A percentile compares a stretch with the other conserved stretches of the same genome.
Evolutionary conservation across 2,329 filamentous ascomycete species (phyloP).

Genomic region (Samsoniella hepiali): DNA sequence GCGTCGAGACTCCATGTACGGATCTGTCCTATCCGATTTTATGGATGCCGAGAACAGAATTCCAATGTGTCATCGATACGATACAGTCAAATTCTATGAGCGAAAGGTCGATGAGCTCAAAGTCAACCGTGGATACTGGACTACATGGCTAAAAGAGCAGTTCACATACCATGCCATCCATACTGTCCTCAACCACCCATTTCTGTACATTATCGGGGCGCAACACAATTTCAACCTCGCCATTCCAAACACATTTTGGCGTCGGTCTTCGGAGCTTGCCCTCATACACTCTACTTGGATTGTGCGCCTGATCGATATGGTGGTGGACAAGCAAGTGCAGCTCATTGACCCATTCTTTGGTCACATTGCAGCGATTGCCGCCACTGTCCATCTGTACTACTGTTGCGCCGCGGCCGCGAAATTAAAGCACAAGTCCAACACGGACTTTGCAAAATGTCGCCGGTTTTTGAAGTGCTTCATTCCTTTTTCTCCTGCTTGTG

Average conservation of each 20-base stretch:
- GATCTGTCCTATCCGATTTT: slow-evolving; percentile 48
- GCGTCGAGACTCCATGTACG: slow-evolving; percentile 50
- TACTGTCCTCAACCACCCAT: slow-evolving; percentile 51
- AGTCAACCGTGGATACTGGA: slow-evolving; percentile 47
- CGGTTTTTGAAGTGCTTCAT: slow-evolving; percentile 48
- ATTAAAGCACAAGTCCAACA: slow-evolving; percentile 49
- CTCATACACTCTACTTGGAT: slow-evolving; percentile 53
- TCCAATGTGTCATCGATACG: slow-evolving; percentile 50
- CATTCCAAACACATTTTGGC: slow-evolving; percentile 54
- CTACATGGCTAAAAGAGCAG: slow-evolving; percentile 50
- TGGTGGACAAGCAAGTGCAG: slow-evolving; percentile 46
- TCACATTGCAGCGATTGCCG: slow-evolving; percentile 49
- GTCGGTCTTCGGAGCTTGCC: slow-evolving; percentile 48
- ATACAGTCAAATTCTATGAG: slow-evolving; percentile 51
- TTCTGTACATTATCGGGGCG: slow-evolving; percentile 50
- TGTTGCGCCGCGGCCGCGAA: slow-evolving; percentile 48
- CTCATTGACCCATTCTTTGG: slow-evolving; percentile 52
- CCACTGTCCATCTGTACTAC: slow-evolving; percentile 52
- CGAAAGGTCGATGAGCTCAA: slow-evolving; percentile 45
- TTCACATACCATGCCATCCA: slow-evolving; percentile 52
- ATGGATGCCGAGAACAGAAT: slow-evolving; percentile 49
- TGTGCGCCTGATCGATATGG: slow-evolving; percentile 53
- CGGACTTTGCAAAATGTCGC: slow-evolving; percentile 49
- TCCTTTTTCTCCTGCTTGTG: slow-evolving; percentile 45
- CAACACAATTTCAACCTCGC: slow-evolving; percentile 50